Conservation (phyloP, 2,329 filamentous ascomycete genomes). For the Paecilomyces formosus region DNA sequence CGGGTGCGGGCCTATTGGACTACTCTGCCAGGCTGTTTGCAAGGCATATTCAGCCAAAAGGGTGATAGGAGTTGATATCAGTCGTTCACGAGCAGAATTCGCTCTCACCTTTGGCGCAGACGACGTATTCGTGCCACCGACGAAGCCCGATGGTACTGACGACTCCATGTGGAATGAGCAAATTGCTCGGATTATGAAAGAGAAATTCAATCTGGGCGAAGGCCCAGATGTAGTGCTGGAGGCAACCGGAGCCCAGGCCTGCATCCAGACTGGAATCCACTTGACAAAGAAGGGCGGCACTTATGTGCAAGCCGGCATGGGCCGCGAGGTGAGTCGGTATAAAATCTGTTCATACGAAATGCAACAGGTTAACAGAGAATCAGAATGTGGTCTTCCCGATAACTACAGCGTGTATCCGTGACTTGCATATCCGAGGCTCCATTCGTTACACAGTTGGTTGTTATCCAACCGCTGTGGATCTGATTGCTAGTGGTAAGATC, state of each 20-base stretch:
- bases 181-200: conserved; percentile 33
- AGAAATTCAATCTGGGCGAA: conserved; percentile 29
- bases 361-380: conserved; percentile 7
- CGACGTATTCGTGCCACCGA: conserved; percentile 32
- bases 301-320: conserved; percentile 48
- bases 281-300: conserved; percentile 40
- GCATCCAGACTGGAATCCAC: conserved; percentile 43
- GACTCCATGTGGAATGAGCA: conserved; percentile 33
- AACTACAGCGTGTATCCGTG: conserved; percentile 37
- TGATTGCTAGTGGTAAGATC: conserved; percentile 43
- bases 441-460: conserved; percentile 46
- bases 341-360: no score
- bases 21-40: conserved; percentile 41
- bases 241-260: conserved; percentile 40
- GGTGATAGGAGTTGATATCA: conserved; percentile 44
- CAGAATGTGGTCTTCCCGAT: conserved; percentile 44
- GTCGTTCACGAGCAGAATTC: conserved; percentile 33
- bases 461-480: conserved; percentile 43
- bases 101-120: conserved; percentile 41
- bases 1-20: conserved; percentile 45
- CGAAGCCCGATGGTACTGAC: conserved; percentile 12
- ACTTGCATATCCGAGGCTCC: conserved; percentile 42
- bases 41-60: conserved; percentile 40
- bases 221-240: conserved; percentile 47
- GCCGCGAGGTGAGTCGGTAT: conserved; percentile 7